phyloP scores from a whole-genome alignment of 176 grass and related monocot species.

The Hsuehochloa calcarea region DNA sequence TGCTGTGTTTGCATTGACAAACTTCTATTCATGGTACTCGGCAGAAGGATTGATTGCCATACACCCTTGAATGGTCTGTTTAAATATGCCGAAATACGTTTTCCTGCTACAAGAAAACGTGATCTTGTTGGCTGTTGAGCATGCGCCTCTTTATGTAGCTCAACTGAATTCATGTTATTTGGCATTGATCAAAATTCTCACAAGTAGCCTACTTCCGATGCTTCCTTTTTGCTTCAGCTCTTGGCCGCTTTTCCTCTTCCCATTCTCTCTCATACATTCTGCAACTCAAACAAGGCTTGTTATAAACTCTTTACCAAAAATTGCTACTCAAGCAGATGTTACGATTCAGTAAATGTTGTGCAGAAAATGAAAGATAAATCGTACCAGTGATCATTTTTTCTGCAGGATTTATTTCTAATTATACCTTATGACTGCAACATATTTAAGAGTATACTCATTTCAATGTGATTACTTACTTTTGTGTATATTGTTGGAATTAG shows the following conservation, averaged over 20 bases:
- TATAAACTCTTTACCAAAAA: not conserved
- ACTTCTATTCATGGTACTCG: not conserved
- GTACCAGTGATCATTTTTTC: not conserved
- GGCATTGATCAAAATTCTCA: not conserved
- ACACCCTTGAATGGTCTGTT: not conserved
- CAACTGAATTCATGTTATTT: not conserved
- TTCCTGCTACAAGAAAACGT: not conserved
- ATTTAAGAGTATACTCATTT: not conserved
- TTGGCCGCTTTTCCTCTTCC: slow-evolving; percentile 89
- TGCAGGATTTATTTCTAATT: not conserved
- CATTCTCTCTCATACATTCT: slow-evolving; percentile 90
- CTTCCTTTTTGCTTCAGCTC: slow-evolving; percentile 87
- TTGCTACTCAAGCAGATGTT: not conserved
- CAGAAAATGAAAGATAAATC: not conserved
- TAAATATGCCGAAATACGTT: not conserved
- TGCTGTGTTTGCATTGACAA: not conserved
- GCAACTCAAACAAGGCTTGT: slow-evolving; percentile 34
- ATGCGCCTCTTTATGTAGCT: not conserved
- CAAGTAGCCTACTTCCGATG: slow-evolving; percentile 56
- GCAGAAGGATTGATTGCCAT: not conserved
- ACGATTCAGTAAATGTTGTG: not conserved
- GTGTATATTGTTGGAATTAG: too few relatives aligned
- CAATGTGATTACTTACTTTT: not conserved
- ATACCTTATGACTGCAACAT: not conserved
- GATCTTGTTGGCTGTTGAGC: not conserved